Conservation (phyloP, 1,284 basidiomycete genomes). For the Pyrrhoderma noxium region DNA sequence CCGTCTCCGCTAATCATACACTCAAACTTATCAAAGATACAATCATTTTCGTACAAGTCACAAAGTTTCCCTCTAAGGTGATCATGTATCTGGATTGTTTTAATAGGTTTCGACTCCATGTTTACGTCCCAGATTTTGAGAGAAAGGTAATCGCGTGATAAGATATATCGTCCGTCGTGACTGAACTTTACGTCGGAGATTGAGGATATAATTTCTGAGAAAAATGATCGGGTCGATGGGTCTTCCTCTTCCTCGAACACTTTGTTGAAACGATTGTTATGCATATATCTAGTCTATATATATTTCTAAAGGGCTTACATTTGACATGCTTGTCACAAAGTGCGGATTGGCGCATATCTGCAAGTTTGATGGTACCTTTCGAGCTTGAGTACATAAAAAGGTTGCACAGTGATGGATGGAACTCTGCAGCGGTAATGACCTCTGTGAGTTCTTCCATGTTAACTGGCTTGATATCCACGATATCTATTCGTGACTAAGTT, state of each 20-base stretch:
- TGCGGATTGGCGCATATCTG: slow-evolving; percentile 99
- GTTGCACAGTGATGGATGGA: slow-evolving; percentile 97
- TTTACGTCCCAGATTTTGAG: slow-evolving; percentile 99
- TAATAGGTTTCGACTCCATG: slow-evolving; percentile 95
- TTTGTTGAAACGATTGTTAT: slow-evolving; percentile 29
- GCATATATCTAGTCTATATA: no score
- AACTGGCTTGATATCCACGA: slow-evolving; percentile 99
- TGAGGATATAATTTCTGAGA: slow-evolving; percentile 99
- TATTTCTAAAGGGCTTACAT: slow-evolving; percentile 48
- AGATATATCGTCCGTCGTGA: slow-evolving; percentile 92
- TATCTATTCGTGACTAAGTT: slow-evolving; percentile 54
- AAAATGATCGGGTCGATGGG: slow-evolving; percentile 95
- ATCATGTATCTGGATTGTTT: slow-evolving; percentile 98
- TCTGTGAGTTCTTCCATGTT: slow-evolving; percentile 99
- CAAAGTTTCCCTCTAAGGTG: slow-evolving; percentile 96
- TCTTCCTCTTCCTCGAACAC: slow-evolving; percentile 99
- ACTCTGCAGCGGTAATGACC: slow-evolving; percentile 98
- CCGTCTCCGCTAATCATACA: slow-evolving; percentile 95
- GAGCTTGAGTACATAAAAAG: slow-evolving; percentile 99
- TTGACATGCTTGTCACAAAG: slow-evolving; percentile 96
- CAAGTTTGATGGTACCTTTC: slow-evolving; percentile 99
- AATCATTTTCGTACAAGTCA: slow-evolving; percentile 99
- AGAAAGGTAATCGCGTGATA: slow-evolving; percentile 95
- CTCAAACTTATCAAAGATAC: slow-evolving; percentile 99
- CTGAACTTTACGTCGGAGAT: slow-evolving; percentile 99